phyloP scores from a whole-genome alignment of 2,329 filamentous ascomycete genomes.

The Xylaria sp. region DNA sequence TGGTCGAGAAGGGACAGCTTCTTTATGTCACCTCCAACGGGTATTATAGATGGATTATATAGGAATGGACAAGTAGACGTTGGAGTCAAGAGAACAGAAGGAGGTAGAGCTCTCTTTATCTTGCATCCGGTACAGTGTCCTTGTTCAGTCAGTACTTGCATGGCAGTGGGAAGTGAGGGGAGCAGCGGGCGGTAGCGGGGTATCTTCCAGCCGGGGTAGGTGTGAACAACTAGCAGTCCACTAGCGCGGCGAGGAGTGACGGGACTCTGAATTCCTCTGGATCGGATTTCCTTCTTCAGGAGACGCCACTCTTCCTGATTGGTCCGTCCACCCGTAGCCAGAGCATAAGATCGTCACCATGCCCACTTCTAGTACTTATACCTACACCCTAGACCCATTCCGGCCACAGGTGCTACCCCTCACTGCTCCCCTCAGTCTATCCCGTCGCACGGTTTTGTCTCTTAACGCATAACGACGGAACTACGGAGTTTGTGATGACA shows the following conservation, averaged over 20 bases:
- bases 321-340: conserved; percentile 6
- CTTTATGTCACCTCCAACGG: neutral
- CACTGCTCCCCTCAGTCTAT: conserved; percentile 1
- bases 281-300: conserved; percentile 29
- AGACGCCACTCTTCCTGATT: conserved; percentile 17
- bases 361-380: neutral
- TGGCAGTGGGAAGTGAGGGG: conserved; percentile 6
- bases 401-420: neutral
- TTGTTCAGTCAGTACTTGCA: neutral
- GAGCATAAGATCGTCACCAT: neutral
- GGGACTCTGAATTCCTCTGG: neutral
- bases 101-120: conserved; percentile 36
- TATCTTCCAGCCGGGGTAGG: conserved; percentile 32
- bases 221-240: conserved; percentile 11
- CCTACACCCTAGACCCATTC: neutral
- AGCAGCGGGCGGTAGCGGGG: neutral
- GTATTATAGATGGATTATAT: conserved; percentile 4
- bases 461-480: conserved; percentile 9
- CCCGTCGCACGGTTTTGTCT: neutral
- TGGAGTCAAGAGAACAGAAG: conserved; percentile 7
- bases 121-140: conserved; percentile 10
- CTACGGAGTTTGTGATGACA: conserved; percentile 33
- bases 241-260: conserved; percentile 15
- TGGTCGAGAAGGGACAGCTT: neutral
- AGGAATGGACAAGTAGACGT: neutral